Conservation (phyloP, 2,329 filamentous ascomycete species). For the Fonsecaea monophora region DNA sequence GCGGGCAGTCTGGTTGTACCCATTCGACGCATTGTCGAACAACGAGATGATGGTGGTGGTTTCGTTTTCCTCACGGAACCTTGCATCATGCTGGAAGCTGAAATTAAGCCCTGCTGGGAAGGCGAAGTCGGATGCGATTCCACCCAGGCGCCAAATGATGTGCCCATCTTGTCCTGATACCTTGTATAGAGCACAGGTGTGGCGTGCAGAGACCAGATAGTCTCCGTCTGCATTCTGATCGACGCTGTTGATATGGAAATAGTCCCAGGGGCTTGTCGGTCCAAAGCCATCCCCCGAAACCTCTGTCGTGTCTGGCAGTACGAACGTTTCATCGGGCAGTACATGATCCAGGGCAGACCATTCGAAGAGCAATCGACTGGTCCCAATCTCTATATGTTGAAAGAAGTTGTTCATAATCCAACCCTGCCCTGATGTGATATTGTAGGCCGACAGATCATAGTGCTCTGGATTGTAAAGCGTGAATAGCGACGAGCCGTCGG, state of each 20-base stretch:
- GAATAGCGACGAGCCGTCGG: conserved; percentile 50
- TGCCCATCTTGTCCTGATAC: conserved; percentile 50
- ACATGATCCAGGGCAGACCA: conserved; percentile 66
- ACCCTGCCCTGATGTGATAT: conserved; percentile 28
- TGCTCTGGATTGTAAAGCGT: conserved; percentile 46
- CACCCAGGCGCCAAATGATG: conserved; percentile 50
- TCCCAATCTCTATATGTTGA: conserved; percentile 60
- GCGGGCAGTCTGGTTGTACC: conserved; percentile 48
- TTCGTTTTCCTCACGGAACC: conserved; percentile 48
- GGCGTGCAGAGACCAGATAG: conserved; percentile 52
- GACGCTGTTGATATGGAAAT: conserved; percentile 54
- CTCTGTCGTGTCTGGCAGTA: conserved; percentile 52
- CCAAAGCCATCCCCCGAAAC: conserved; percentile 57
- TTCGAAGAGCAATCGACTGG: conserved; percentile 63
- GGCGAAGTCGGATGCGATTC: conserved; percentile 43
- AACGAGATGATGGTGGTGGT: conserved; percentile 50
- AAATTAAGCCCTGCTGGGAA: conserved; percentile 42
- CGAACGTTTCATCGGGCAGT: conserved; percentile 55
- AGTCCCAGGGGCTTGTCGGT: conserved; percentile 54
- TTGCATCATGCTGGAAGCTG: conserved; percentile 53
- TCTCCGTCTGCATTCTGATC: conserved; percentile 51
- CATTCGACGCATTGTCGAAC: conserved; percentile 53
- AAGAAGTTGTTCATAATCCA: conserved; percentile 45
- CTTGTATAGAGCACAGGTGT: conserved; percentile 51
- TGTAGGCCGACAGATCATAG: conserved; percentile 27